Base-by-base conservation (phyloP, 345 rosid species). In the Noccaea bulbosa region DNA sequence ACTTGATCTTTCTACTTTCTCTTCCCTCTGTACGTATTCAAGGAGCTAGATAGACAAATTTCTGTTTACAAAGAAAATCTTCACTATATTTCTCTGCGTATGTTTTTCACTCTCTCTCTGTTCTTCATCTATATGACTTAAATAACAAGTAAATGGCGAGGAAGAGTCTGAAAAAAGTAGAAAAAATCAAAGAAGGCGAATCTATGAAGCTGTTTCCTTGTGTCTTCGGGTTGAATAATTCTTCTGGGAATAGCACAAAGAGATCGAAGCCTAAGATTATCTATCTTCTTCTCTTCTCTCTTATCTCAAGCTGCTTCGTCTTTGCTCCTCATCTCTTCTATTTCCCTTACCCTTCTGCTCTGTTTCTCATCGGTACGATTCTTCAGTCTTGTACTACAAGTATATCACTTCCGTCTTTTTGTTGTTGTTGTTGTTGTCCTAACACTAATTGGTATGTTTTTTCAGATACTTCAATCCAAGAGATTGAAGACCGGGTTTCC, bases 251-350 rank as follows among this genome's bases (percentile, higher is more conserved):
- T 30, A 34, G 16, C n/a, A 1, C 71, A 38, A 77, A 66, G 69
- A 66, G 73, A 77, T 59, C 70, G 1, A 77, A 72, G 51, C 69
- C 77, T 41, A 71, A 45, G 32, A 34, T 71, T 44, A 45, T 77
- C n/a, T 77, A 60, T 46, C 65, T 77, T 60, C 80, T 77, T 52
- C 41, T 77, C 48, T 60, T 77, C 73, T 27, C 77, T 45, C 77
- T 77, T 51, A 3, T 71, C 43, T 66, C 80, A 43, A 65, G 79
- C 49, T 64, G 67, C 35, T 70, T 76, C 15, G 71, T 76, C 38
- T 77, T 77, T 52, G 73, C 77, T 44, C 77, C 76, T 65, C 50
- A 58, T 32, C 55, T 77, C 58, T 46, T 64, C 30, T 57, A 1
- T 49, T 66, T 59, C 11, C 68, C 77, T 45, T 66, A 72, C 34